phyloP scores from a whole-genome alignment of 140 eudicot genomes.

The Flaveria floridana region DNA sequence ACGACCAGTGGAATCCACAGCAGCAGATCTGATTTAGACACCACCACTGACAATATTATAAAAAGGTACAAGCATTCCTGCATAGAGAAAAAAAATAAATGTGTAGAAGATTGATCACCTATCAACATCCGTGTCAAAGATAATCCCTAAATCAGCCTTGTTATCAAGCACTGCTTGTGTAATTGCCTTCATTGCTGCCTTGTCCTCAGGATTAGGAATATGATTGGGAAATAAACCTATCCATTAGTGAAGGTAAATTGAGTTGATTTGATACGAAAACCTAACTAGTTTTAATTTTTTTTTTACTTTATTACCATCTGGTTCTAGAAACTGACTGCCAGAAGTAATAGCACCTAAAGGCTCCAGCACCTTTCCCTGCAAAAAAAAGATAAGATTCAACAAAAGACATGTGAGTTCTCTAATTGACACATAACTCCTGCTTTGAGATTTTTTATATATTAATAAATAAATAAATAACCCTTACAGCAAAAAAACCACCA shows the following conservation, averaged over 20 bases:
- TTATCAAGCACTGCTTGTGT: slow-evolving; percentile 83
- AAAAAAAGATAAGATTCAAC: slow-evolving; percentile 12
- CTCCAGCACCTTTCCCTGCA: slow-evolving; percentile 91
- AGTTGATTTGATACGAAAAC: not conserved
- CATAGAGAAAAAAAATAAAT: not conserved
- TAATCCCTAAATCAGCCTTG: slow-evolving; percentile 95
- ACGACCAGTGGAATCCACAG: slow-evolving; percentile 92
- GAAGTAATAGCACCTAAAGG: slow-evolving; percentile 88
- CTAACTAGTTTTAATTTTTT: not conserved
- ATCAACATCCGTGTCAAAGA: slow-evolving; percentile 98
- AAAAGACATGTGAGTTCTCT: not conserved
- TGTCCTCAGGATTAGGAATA: slow-evolving; percentile 97
- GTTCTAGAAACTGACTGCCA: slow-evolving; percentile 97
- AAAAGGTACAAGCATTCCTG: slow-evolving; percentile 10
- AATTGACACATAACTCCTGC: slow-evolving; percentile 1
- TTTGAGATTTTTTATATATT: not conserved
- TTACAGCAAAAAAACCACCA: slow-evolving; percentile 96
- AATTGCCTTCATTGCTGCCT: slow-evolving; percentile 92
- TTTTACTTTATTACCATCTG: slow-evolving; percentile 64
- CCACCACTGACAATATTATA: slow-evolving; percentile 16
- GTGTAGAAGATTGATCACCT: slow-evolving; percentile 46
- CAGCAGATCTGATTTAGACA: slow-evolving; percentile 76
- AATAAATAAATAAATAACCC: slow-evolving; percentile 15
- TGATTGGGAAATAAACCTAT: slow-evolving; percentile 96
- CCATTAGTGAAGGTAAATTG: slow-evolving; percentile 2